A percentile compares a stretch with the other conserved stretches of the same genome.
These are phyloP conservation scores for Monosporascus sp. DNA, from an alignment of 2,329 filamentous ascomycete genomes.

Conservation along the genomic window DNA sequence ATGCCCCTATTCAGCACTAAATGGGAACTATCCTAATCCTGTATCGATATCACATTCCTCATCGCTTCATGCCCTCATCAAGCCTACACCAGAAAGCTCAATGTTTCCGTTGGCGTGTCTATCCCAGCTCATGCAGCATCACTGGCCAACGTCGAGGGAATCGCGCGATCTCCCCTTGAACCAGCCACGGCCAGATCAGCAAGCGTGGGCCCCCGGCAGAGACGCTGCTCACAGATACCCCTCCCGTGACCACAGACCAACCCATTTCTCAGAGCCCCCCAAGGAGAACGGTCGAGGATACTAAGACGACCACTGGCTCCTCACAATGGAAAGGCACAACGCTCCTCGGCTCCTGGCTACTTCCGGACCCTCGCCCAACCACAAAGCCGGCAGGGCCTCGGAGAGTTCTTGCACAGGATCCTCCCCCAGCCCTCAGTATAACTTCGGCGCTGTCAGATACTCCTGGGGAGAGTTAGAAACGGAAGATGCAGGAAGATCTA, in stretches of 20 bases:
- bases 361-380: slow-evolving; percentile 5
- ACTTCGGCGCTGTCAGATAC: slow-evolving; percentile 9
- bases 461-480: slow-evolving; percentile 4
- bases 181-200: not conserved
- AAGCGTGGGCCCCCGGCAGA: not conserved
- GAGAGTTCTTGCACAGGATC: slow-evolving; percentile 11
- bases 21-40: slow-evolving; percentile 16
- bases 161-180: not conserved
- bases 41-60: slow-evolving; percentile 7
- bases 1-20: slow-evolving; percentile 16
- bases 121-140: slow-evolving; percentile 9
- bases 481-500: slow-evolving; percentile 5
- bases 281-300: slow-evolving; percentile 16
- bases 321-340: slow-evolving; percentile 2
- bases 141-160: slow-evolving; percentile 3
- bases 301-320: slow-evolving; percentile 10
- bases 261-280: slow-evolving; percentile 2
- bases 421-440: slow-evolving; percentile 8
- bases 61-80: slow-evolving; percentile 7
- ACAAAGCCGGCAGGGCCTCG: slow-evolving; percentile 6
- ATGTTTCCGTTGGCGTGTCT: slow-evolving; percentile 16
- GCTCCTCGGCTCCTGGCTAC: slow-evolving; percentile 7
- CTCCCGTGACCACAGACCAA: slow-evolving; percentile 7
- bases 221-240: slow-evolving; percentile 11
- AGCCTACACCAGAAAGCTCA: slow-evolving; percentile 5